phyloP scores from a whole-genome alignment of 345 rosid species.

The Ceriops zippeliana region DNA sequence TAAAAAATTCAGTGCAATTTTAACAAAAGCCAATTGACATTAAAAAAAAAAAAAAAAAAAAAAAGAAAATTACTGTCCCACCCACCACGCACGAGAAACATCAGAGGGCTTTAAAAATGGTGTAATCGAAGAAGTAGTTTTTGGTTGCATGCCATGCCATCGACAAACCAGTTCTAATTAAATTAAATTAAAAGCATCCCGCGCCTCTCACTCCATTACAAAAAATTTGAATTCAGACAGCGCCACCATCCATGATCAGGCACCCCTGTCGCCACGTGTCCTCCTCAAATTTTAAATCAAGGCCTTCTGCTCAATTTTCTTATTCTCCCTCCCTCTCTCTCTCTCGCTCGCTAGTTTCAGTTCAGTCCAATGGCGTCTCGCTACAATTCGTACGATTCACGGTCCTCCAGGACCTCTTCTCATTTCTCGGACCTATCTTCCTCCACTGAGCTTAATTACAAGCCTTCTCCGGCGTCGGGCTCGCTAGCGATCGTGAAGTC shows the following conservation, averaged over 20 bases:
- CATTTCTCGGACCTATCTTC: constrained; percentile 57
- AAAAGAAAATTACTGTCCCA: too few species aligned
- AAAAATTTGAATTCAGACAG: constrained; percentile 34
- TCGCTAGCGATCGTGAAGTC: constrained; percentile 57
- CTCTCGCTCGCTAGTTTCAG: not conserved
- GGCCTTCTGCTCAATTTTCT: not conserved
- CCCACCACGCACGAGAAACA: too few species aligned
- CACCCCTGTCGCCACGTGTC: constrained; percentile 9
- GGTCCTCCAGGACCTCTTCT: constrained; percentile 55
- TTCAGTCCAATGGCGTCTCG: constrained; percentile 58
- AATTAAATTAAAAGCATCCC: not conserved
- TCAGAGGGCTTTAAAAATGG: too few species aligned
- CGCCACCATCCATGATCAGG: constrained; percentile 13
- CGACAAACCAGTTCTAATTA: too few species aligned
- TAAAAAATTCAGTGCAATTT: too few species aligned
- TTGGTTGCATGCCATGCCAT: too few species aligned
- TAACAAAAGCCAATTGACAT: too few species aligned
- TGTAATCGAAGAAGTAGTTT: too few species aligned
- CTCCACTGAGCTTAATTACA: constrained; percentile 39
- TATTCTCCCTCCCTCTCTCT: not conserved
- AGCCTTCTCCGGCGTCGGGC: constrained; percentile 16
- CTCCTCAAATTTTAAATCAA: not conserved
- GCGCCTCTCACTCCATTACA: constrained; percentile 16
- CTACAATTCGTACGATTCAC: constrained; percentile 67
- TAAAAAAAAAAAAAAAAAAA: too few species aligned